Evolutionary conservation across 139 green algal species (phyloP), one percentile per base, ranked within the genome.

Genomic region (Penium margaritaceum): DNA sequence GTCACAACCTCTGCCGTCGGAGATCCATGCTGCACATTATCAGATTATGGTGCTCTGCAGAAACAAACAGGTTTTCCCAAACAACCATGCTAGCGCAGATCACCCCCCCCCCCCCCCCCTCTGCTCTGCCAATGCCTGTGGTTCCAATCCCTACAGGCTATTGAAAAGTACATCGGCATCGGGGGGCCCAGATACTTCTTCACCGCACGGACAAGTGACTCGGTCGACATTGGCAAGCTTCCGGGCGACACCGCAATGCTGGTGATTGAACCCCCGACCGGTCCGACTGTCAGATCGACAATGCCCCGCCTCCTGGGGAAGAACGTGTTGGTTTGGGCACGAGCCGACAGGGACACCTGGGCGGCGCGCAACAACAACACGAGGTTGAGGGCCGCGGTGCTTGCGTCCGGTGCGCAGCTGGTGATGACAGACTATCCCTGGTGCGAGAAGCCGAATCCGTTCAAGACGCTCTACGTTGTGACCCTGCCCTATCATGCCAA

Each of bases 321-420:
- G 0, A 66, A 66, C 15, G 58, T 66, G 58, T 39, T 66, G 34
- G 58, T 66, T 27, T 66, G 30, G 32, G 36, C 58, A 6, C 29
- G 58, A 32, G 58, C 58, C 1, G 58, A 66, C 24, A 30, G 19
- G 9, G 58, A 66, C 36, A 66, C 58, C 1, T 24, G 34, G 34
- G n/a, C 34, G 58, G 58, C 58, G 12, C 29, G 58, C 4, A 3
- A 27, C n/a, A 66, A 66, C 30, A 29, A 66, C 15, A 29, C n/a
- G 12, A 44, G n/a, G 30, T 27, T 24, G 32, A 66, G 58, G 33
- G 4, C 34, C n/a, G 32, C 27, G 58, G 58, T 29, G 32, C 58
- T 66, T 27, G 30, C 58, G 33, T 66, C 33, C 12, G 58, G 58
- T 0, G 58, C 58, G n/a, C 58, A 66, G 58, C 29, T 66, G 2